Evolutionary conservation across 768 basidiomycete genomes (phyloP).

Genomic region (Termitomyces sp.): DNA sequence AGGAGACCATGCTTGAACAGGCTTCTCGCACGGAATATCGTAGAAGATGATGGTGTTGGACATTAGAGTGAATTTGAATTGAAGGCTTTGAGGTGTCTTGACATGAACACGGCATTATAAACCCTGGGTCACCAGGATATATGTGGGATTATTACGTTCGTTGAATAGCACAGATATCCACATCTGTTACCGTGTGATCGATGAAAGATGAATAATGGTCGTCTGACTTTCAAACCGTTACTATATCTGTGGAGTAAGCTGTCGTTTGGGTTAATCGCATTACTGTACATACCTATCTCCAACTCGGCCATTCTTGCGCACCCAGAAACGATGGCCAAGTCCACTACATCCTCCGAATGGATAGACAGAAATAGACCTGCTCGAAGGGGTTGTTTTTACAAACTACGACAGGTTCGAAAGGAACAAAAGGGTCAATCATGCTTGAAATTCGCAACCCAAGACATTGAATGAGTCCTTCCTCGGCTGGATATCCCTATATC

Average conservation of each 20-base stretch:
- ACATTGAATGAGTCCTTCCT: constrained; percentile 21
- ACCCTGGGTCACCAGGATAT: background rate
- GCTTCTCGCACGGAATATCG: constrained; percentile 35
- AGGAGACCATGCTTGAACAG: constrained; percentile 34
- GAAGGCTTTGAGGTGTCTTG: background rate
- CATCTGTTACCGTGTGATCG: background rate
- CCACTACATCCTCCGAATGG: too few species aligned
- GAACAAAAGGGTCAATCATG: constrained; percentile 3
- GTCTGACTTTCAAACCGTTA: too few species aligned
- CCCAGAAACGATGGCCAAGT: too few species aligned
- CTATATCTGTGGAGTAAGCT: too few species aligned
- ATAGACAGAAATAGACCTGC: too few species aligned
- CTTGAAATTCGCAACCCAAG: background rate
- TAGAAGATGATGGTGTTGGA: constrained; percentile 35
- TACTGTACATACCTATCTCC: too few species aligned
- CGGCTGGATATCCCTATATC: constrained; percentile 21
- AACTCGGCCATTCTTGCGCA: too few species aligned
- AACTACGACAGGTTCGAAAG: too few species aligned
- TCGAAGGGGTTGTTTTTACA: too few species aligned
- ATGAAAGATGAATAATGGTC: background rate
- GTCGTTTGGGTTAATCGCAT: too few species aligned
- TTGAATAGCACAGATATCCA: background rate
- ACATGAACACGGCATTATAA: background rate
- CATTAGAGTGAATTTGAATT: too few species aligned
- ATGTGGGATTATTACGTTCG: background rate